phyloP scores from a whole-genome alignment of 257 asterid genomes.

The Solanum tarijense region DNA sequence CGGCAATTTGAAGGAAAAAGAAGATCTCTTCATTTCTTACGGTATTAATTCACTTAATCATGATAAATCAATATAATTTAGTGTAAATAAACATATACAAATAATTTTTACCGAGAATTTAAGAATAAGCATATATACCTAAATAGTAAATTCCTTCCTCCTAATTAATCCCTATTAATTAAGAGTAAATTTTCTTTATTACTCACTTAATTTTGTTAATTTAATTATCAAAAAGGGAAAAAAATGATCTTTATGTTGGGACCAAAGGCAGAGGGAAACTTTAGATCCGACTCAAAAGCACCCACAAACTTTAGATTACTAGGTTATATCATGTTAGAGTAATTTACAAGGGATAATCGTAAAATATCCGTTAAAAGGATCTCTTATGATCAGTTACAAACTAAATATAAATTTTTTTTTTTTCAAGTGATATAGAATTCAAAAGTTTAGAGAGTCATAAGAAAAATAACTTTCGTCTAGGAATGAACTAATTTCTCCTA shows the following conservation, averaged over 20 bases:
- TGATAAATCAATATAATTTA: neutral
- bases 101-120: neutral
- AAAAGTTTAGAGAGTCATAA: neutral
- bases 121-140: neutral
- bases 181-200: neutral
- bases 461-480: neutral
- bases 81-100: neutral
- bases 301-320: neutral
- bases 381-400: neutral
- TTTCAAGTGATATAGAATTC: neutral
- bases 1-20: neutral
- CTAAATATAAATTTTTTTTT: neutral
- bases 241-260: neutral
- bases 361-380: neutral
- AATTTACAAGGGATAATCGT: neutral
- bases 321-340: neutral
- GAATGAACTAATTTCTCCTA: neutral
- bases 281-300: neutral
- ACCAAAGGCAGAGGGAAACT: neutral
- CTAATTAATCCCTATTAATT: neutral
- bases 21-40: neutral
- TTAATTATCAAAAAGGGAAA: neutral
- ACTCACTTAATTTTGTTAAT: neutral
- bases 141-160: neutral
- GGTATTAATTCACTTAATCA: neutral